These are phyloP conservation scores for Cubamyces sp. DNA, from an alignment of 768 basidiomycete species.

Conservation along the genomic window DNA sequence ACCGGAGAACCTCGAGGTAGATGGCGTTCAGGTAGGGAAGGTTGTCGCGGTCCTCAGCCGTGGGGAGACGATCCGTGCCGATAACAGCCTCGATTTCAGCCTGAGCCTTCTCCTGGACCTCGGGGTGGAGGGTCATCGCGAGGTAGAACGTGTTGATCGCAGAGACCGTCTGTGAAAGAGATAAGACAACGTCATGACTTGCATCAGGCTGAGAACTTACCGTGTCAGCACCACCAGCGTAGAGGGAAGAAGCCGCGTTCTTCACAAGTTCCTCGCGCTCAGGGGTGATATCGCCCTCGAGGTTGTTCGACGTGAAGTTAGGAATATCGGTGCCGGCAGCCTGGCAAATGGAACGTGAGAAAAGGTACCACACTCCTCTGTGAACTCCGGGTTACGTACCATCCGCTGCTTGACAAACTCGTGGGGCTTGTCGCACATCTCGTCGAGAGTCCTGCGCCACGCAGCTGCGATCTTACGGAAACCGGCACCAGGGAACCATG, in stretches of 20 bases:
- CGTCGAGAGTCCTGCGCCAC: conserved; percentile 27
- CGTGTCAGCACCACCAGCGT: conserved; percentile 42
- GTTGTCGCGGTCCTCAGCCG: conserved; percentile 28
- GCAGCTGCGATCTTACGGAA: conserved; percentile 35
- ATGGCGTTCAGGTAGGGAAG: conserved; percentile 35
- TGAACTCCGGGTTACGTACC: conserved; percentile 29
- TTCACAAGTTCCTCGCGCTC: conserved; percentile 68
- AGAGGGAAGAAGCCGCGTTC: conserved; percentile 51
- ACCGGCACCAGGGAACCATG: conserved; percentile 45
- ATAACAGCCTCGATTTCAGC: conserved; percentile 38
- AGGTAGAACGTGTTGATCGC: conserved; percentile 36
- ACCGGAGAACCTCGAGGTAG: conserved; percentile 34
- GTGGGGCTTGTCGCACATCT: conserved; percentile 39
- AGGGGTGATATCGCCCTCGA: conserved; percentile 51
- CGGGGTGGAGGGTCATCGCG: conserved; percentile 38
- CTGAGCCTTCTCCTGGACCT: conserved; percentile 36
- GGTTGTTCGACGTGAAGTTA: conserved; percentile 62
- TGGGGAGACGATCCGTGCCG: conserved; percentile 34
- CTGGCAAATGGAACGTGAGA: conserved; percentile 37
- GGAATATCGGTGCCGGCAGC: conserved; percentile 57
- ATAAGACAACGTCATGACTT: not conserved
- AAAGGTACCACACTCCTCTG: not conserved
- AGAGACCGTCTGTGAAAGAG: conserved; percentile 31
- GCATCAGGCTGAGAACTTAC: conserved; percentile 30
- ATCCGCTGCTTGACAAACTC: conserved; percentile 37